Base-by-base conservation (phyloP, 2,329 filamentous ascomycete species). In the Fusarium bactridioides region DNA sequence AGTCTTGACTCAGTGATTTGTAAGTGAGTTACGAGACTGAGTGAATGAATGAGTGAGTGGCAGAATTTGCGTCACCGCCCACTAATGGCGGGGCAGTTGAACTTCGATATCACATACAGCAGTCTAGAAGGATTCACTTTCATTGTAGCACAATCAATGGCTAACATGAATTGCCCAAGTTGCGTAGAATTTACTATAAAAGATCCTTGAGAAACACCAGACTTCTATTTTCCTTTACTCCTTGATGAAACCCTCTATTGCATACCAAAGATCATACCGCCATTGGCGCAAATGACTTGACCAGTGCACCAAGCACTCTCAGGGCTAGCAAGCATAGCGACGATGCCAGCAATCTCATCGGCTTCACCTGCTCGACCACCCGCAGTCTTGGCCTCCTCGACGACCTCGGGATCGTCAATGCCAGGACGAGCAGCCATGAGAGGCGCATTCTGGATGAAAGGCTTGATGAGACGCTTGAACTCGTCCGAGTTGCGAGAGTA, bases 401-500 rank as follows among this genome's bases (percentile, higher is more conserved):
- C 74, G 21, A 77, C 56, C 47, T 76, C 76, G 7, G 74, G 69
- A 15, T 75, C 64, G 25, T 77, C 76, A 18, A 77, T 51, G 12
- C 76, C 76, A 7, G 72, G 58, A 5, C 76, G 74, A 35, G 67
- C 73, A 44, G 64, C 73, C 76, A 78, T 77, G 50, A 77, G 67
- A 41, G 76, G 76, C 5, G 76, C 76, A 51, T 77, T 78, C 59
- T 77, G 76, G 55, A 77, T 77, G 21, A 78, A 77, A 31, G 76
- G 76, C 71, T 77, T 77, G 65, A 77, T 76, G 40, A 78, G 74
- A 19, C 56, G 56, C 66, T 78, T 77, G 61, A 77, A 77, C 71
- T 77, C 76, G 13, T 77, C 76, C 38, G 76, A 67, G 68, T 78
- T 78, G 53, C 74, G 74, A 19, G 76, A 77, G 76, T 87, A 87